Evolutionary conservation across 2,329 filamentous ascomycete species (phyloP), one percentile per base, ranked within the genome.

Genomic region (Exophiala spinifera): DNA sequence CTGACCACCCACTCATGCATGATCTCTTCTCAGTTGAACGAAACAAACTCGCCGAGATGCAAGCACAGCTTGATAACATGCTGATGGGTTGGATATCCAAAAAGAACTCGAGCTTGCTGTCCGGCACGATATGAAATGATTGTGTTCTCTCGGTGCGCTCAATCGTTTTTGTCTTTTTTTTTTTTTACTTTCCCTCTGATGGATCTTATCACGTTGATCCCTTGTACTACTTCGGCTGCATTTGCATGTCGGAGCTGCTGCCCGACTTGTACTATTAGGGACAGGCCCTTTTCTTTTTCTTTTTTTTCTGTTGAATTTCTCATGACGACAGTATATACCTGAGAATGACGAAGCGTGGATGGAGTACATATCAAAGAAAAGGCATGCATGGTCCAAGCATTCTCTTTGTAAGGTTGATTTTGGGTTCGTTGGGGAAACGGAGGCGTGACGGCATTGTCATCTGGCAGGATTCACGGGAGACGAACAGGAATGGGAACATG

Each of bases 21-120:
- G 82, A 84, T 19, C 75, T 97, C 51, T 97, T 95, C 75, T 85
- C 84, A 46, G 89, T 95, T 67, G 89, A 96, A 72, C 91, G 90
- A 66, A 88, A 87, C 62, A 87, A 87, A 67, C 73, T 97, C 67
- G 86, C 87, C 49, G 89, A 94, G 68, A 91, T 99, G 72, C 92
- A 89, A 55, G 87, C 86, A 74, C 87, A 92, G 79, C 80, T 97
- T 62, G 92, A 99, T 73, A 84, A 88, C 17, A 85, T 96, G 82
- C 80, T 96, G 42, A 87, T 86, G 62, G 85, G 89, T 65, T 91
- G 89, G 86, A 77, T 95, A 60, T 71, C 75, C 46, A 76, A 73
- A 56, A 76, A 76, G 57, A 64, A 64, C 46, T 37, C 46, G 36
- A 53, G 28, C 34, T 25, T 57, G 36, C 23, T 59, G 47, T 55